phyloP scores from a whole-genome alignment of 345 rosid species.

The Carallia pectinifolia region DNA sequence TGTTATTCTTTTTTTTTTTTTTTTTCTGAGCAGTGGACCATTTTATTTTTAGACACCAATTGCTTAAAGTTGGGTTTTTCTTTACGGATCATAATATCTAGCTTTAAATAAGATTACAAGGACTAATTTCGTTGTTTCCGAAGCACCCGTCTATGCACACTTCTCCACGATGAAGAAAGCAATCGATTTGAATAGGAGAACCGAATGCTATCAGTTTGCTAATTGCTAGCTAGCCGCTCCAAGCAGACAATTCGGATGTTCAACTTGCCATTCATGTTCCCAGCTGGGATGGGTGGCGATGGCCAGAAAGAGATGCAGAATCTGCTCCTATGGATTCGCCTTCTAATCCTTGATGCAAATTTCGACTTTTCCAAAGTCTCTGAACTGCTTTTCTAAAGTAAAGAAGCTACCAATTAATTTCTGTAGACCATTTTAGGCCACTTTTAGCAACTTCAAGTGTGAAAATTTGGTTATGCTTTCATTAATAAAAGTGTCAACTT shows the following conservation, averaged over 20 bases:
- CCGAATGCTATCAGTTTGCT: not conserved
- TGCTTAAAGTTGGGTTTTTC: no score
- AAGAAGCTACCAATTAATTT: not conserved
- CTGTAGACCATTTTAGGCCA: no score
- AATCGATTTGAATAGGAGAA: not conserved
- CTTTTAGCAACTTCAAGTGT: no score
- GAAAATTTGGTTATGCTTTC: no score
- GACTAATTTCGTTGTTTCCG: no score
- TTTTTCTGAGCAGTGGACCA: no score
- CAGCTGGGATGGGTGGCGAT: not conserved
- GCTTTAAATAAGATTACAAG: no score
- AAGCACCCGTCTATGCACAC: not conserved
- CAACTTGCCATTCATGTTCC: not conserved
- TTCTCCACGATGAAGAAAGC: not conserved
- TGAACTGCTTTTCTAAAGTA: not conserved
- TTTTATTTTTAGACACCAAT: no score
- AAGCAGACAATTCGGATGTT: constrained; percentile 11
- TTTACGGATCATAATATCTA: no score
- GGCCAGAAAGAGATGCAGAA: not conserved
- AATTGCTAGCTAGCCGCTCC: not conserved
- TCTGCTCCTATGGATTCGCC: not conserved
- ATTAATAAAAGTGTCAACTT: no score
- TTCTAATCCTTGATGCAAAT: not conserved
- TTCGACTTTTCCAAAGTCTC: not conserved
- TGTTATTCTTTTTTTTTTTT: no score